phyloP scores from a whole-genome alignment of 495 filamentous ascomycete genomes.

The Margaritispora aquatica region DNA sequence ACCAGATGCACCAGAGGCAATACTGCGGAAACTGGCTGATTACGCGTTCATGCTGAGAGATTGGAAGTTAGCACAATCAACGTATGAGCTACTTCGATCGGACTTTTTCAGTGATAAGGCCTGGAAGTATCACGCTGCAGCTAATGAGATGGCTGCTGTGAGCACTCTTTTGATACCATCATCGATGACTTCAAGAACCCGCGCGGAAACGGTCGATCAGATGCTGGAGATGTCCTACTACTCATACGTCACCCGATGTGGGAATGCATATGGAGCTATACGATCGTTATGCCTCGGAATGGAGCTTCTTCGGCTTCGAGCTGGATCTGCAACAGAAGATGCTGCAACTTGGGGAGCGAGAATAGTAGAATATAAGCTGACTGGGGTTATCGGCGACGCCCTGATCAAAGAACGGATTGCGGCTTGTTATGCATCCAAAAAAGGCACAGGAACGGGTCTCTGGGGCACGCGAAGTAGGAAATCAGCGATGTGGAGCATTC shows the following conservation, averaged over 20 bases:
- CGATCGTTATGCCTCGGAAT: constrained; percentile 70
- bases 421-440: constrained; percentile 72
- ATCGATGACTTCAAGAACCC: constrained; percentile 60
- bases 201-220: constrained; percentile 73
- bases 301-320: constrained; percentile 75
- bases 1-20: constrained; percentile 77
- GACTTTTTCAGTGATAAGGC: constrained; percentile 95
- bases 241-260: constrained; percentile 83
- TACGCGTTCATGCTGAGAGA: constrained; percentile 95
- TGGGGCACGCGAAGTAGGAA: constrained; percentile 72
- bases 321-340: constrained; percentile 74
- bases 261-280: constrained; percentile 63
- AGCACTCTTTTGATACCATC: constrained; percentile 70
- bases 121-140: constrained; percentile 89
- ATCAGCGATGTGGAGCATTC: constrained; percentile 82
- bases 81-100: constrained; percentile 79
- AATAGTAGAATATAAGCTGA: constrained; percentile 68
- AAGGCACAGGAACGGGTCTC: constrained; percentile 51
- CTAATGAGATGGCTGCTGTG: constrained; percentile 88
- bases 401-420: constrained; percentile 79
- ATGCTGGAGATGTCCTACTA: constrained; percentile 85
- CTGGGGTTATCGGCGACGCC: constrained; percentile 68
- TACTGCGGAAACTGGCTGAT: constrained; percentile 89
- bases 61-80: constrained; percentile 85
- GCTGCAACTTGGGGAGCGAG: constrained; percentile 79